phyloP scores from a whole-genome alignment of 83 land plant genomes.

The Larix sibirica region DNA sequence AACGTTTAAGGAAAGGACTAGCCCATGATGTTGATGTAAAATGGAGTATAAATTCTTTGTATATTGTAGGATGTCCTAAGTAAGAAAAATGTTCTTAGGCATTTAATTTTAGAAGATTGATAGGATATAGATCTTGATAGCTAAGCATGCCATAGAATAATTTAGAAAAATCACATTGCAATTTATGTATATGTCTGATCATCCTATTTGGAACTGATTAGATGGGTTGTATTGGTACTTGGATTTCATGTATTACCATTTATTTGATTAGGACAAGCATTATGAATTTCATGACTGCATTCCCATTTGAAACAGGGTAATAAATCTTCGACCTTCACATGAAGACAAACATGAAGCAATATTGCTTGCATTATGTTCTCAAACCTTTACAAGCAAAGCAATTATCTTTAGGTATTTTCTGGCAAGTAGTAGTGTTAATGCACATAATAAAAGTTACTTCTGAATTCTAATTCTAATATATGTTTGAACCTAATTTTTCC shows the following conservation, averaged over 20 bases:
- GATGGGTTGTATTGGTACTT: not conserved
- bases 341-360: slow-evolving; percentile 93
- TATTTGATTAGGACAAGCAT: not conserved
- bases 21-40: no score
- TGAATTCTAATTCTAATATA: not conserved
- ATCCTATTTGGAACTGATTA: not conserved
- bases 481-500: not conserved
- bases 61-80: no score
- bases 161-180: no score
- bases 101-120: no score
- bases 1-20: no score
- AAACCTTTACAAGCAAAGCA: slow-evolving; percentile 80
- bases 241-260: not conserved
- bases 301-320: slow-evolving; percentile 50
- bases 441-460: not conserved
- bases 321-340: slow-evolving; percentile 75
- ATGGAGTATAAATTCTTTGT: no score
- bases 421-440: not conserved
- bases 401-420: slow-evolving; percentile 78
- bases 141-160: no score
- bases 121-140: no score
- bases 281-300: not conserved
- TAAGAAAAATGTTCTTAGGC: no score
- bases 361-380: no score
- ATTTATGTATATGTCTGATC: no score